Evolutionary conservation across 2,329 filamentous ascomycete genomes (phyloP).

Genomic region (Fusarium cyanostomum): DNA sequence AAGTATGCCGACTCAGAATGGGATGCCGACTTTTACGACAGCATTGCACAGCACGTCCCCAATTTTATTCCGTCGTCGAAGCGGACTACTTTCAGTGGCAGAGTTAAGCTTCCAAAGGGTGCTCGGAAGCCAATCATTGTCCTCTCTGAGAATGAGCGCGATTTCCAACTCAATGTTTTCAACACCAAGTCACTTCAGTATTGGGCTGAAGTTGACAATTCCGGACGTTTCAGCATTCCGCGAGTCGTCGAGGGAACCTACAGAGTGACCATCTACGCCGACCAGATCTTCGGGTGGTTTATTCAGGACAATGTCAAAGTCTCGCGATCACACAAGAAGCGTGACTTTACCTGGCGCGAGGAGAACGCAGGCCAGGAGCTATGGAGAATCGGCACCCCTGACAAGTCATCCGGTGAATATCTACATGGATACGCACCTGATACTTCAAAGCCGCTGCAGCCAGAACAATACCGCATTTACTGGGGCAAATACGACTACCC

Average conservation of each 20-base stretch:
- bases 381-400: slow-evolving; percentile 42
- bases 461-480: slow-evolving; percentile 66
- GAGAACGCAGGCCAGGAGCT: slow-evolving; percentile 25
- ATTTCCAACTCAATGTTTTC: slow-evolving; percentile 53
- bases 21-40: slow-evolving; percentile 35
- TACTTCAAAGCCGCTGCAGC: slow-evolving; percentile 57
- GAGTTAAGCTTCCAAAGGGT: slow-evolving; percentile 21
- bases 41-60: slow-evolving; percentile 17
- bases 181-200: slow-evolving; percentile 66
- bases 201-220: slow-evolving; percentile 61
- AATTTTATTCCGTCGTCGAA: slow-evolving; percentile 21
- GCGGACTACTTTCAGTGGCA: slow-evolving; percentile 19
- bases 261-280: slow-evolving; percentile 30
- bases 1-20: slow-evolving; percentile 24
- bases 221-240: slow-evolving; percentile 47
- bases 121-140: slow-evolving; percentile 58
- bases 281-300: slow-evolving; percentile 30
- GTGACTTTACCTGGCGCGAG: slow-evolving; percentile 16
- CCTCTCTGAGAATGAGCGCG: slow-evolving; percentile 48
- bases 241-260: slow-evolving; percentile 28
- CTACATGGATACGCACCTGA: slow-evolving; percentile 63
- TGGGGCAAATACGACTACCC: slow-evolving; percentile 67
- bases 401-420: slow-evolving; percentile 68
- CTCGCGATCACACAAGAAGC: neutral
- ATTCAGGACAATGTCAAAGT: slow-evolving; percentile 54